Evolutionary conservation across 192 early-diverging fungal species (phyloP), one percentile per base, ranked within the genome.

Genomic region (Rhizoclosmatium sp.): DNA sequence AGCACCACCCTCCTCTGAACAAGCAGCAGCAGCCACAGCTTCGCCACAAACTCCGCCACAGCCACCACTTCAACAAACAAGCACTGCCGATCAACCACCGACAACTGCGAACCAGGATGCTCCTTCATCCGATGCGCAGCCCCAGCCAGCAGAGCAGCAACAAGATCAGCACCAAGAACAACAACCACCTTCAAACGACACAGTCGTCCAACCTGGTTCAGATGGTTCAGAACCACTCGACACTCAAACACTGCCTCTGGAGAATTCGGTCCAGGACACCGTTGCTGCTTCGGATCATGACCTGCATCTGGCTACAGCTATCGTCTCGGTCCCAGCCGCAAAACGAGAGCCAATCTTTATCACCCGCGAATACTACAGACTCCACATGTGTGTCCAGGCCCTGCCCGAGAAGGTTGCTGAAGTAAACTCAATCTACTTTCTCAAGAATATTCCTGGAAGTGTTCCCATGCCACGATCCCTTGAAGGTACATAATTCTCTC

Each of bases 381-480:
- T 91, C 12, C 78, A 83, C 42, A 79, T 91, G 82, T 82, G 82
- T 65, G 67, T 88, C 19, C 59, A 86, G 39, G 72, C 74, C 5
- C 48, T 89, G 39, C 89, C 89, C 2, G 89, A 91, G 67, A 79
- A 86, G 58, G 78, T 85, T 7, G 78, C 87, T 31, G 88, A 91
- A 54, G 81, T 87, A 42, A 91, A 90, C 62, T 85, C 83, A 2
- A 83, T 91, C 31, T 91, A 82, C 66, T 91, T 91, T 49, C 58
- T 91, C 21, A 77, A 85, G 39, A 91, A 91, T 75, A 60, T 62
- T 9, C 23, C 54, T 23, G 88, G 87, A 10, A 58, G 88, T 9
- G 78, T 91, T 51, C 85, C 82, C 5, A 54, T 69, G 7, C 83
- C 82, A 31, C 74, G 68, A 42, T 80, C 81, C 31, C 44, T 65